Conservation (phyloP, 768 basidiomycete species). For the Tulasnella sp. region DNA sequence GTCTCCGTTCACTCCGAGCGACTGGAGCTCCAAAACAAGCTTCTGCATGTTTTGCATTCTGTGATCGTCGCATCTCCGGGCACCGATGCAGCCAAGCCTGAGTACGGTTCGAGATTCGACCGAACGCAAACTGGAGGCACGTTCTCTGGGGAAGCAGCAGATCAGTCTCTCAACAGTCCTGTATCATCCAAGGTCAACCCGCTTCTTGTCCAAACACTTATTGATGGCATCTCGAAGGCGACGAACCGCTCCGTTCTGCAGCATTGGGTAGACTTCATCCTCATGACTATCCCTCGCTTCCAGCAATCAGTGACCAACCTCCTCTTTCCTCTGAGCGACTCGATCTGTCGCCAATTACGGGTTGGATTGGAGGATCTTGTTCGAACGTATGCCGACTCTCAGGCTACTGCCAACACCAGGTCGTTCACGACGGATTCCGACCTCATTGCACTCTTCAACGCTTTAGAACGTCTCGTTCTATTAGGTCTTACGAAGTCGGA, state of each 20-base stretch:
- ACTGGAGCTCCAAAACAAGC: constrained; percentile 87
- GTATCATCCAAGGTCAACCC: constrained; percentile 56
- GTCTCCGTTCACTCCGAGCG: constrained; percentile 62
- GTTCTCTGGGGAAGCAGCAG: constrained; percentile 4
- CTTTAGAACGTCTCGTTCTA: constrained; percentile 74
- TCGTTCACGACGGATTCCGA: constrained; percentile 71
- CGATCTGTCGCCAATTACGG: constrained; percentile 68
- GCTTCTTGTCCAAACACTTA: constrained; percentile 69
- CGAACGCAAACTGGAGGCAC: background rate
- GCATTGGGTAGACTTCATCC: constrained; percentile 95
- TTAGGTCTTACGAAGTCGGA: constrained; percentile 59
- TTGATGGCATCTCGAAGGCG: constrained; percentile 69
- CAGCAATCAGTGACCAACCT: constrained; percentile 64
- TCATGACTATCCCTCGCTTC: constrained; percentile 86
- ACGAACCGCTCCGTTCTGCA: constrained; percentile 79
- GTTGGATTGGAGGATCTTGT: constrained; percentile 54
- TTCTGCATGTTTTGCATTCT: constrained; percentile 86
- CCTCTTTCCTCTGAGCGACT: constrained; percentile 72
- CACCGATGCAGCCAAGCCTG: background rate
- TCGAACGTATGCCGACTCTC: constrained; percentile 43
- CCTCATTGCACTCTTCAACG: constrained; percentile 77
- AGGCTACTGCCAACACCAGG: constrained; percentile 40
- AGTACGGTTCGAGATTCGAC: background rate
- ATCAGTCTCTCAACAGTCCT: constrained; percentile 5
- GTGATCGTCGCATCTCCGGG: constrained; percentile 62